Conservation (phyloP, 176 grass and related monocot genomes). For the Secale cereale region DNA sequence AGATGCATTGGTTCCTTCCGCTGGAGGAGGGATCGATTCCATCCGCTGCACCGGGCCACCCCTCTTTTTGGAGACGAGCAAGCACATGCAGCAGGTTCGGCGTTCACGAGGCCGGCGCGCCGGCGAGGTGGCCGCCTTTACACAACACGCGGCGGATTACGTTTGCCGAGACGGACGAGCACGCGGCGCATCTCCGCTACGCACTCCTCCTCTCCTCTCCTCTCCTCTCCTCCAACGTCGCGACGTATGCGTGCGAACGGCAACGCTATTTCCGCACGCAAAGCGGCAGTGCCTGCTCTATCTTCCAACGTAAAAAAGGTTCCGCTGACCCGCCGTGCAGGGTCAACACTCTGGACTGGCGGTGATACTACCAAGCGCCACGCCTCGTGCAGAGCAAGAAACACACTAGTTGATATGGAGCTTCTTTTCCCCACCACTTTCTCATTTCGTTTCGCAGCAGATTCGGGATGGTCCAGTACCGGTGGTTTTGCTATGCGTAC, state of each 20-base stretch:
- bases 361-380: too few species aligned
- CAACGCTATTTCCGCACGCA: neutral
- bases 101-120: neutral
- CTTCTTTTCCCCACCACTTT: too few species aligned
- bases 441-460: neutral
- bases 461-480: neutral
- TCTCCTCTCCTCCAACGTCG: neutral
- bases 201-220: neutral
- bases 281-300: neutral
- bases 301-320: too few species aligned
- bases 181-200: neutral
- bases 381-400: neutral
- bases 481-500: too few species aligned
- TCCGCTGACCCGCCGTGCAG: too few species aligned
- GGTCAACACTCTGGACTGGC: neutral
- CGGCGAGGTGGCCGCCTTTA: neutral
- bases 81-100: neutral
- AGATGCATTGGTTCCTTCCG: neutral
- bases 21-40: neutral
- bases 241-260: neutral
- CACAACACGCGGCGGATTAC: too few species aligned
- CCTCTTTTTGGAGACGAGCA: neutral
- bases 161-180: too few species aligned
- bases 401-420: too few species aligned
- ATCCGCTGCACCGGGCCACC: neutral